Base-by-base conservation (phyloP, 1,139 yeast genomes). In the Pichia sp. region DNA sequence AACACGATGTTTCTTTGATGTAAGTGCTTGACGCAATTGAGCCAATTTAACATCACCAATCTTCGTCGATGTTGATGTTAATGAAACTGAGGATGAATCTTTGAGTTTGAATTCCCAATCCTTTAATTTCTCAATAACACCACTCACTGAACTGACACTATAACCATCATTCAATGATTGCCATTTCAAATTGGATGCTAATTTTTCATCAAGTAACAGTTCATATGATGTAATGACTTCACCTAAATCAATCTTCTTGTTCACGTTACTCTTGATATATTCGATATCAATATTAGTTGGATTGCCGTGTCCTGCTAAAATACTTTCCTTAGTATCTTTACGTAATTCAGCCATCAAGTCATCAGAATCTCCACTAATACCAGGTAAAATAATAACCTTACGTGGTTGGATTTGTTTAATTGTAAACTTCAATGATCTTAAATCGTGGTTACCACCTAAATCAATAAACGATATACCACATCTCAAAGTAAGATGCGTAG, bases 1-100 rank as follows among this genome's bases (percentile, higher is more conserved):
- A 0, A 96, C 96, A 47, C 73, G 72, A 58, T 85, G 78, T 46
- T 88, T 85, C 44, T 70, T 67, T 18, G 73, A 71, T 27, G 76
- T 67, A 42, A 91, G 70, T 50, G 76, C 76, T 58, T 81, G 80
- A 58, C 87, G 84, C 48, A 93, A 71, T 57, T 90, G 96, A 0
- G 96, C 88, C 33, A 93, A 71, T 53, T 87, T 76, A 44, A 94
- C 81, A 61, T 91, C 96, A 42, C 99, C 99, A 53, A 93, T 28
- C 14, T 28, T 28, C 6, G 31, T 28, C 5, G n/a, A 28, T 88
- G 27, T 94, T 85, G 37, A 90, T 68, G 55, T 73, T 66, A 51
- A 11, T 34, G 17, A 53, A 45, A 30, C 50, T 47, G 42, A 51
- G 42, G 5, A 36, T 17, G 19, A 44, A 12, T 48, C 35, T 22